phyloP scores from a whole-genome alignment of 495 filamentous ascomycete species.

The Podospora fimiseda region DNA sequence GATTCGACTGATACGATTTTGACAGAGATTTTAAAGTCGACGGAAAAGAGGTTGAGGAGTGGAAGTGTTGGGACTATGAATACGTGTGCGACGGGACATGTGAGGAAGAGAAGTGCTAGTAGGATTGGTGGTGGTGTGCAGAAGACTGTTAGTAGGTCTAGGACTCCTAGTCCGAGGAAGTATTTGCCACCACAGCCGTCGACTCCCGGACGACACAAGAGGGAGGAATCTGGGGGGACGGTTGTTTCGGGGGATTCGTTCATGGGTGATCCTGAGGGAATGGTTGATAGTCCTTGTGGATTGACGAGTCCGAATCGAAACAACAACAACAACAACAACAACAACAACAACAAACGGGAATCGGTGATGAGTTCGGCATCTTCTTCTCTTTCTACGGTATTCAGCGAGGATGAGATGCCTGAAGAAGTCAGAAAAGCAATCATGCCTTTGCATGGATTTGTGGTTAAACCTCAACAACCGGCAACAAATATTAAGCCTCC shows the following conservation, averaged over 20 bases:
- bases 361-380: slow-evolving; percentile 32
- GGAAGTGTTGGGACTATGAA: slow-evolving; percentile 14
- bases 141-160: slow-evolving; percentile 4
- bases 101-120: neutral
- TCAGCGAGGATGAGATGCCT: slow-evolving; percentile 38
- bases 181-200: neutral
- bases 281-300: slow-evolving; percentile 5
- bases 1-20: slow-evolving; percentile 35
- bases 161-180: slow-evolving; percentile 19
- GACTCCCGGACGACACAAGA: slow-evolving; percentile 13
- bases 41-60: slow-evolving; percentile 36
- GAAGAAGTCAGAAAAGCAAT: slow-evolving; percentile 15
- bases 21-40: slow-evolving; percentile 36
- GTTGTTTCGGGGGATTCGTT: slow-evolving; percentile 27
- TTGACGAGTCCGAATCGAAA: slow-evolving; percentile 24
- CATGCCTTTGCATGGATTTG: slow-evolving; percentile 9
- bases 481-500: slow-evolving; percentile 8
- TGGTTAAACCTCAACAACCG: slow-evolving; percentile 8
- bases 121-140: neutral
- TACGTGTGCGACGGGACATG: neutral
- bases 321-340: neutral
- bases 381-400: slow-evolving; percentile 38
- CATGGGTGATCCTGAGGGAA: slow-evolving; percentile 13
- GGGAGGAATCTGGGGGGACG: slow-evolving; percentile 28
- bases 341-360: slow-evolving; percentile 10